phyloP scores from a whole-genome alignment of 768 basidiomycete species.

The Sporobolomyces roseus region DNA sequence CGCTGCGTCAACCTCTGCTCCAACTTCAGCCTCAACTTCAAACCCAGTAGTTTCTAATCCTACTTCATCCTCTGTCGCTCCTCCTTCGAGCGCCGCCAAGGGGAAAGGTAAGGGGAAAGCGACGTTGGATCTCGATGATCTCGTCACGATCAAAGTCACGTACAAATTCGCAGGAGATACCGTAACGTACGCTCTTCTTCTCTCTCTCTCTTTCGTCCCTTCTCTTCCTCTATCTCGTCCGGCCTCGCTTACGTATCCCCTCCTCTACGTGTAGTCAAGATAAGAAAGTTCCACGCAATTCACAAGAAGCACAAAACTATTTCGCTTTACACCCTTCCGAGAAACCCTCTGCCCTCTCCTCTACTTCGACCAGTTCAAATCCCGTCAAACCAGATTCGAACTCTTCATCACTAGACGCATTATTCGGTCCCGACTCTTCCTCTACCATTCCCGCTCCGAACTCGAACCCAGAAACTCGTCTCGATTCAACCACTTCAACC shows the following conservation, averaged over 20 bases:
- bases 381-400: not conserved
- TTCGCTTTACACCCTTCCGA: slow-evolving; percentile 49
- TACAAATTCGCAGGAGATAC: slow-evolving; percentile 75
- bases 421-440: slow-evolving; percentile 20
- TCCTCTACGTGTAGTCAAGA: slow-evolving; percentile 58
- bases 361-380: not conserved
- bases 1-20: slow-evolving; percentile 5
- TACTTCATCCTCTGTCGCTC: not conserved
- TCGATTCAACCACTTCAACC: slow-evolving; percentile 16
- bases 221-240: too few relatives aligned
- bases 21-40: not conserved
- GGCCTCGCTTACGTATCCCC: slow-evolving; percentile 14
- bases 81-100: not conserved
- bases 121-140: slow-evolving; percentile 39
- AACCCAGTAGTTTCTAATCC: not conserved
- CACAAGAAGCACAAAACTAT: slow-evolving; percentile 72
- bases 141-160: slow-evolving; percentile 65
- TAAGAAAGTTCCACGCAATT: slow-evolving; percentile 67
- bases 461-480: not conserved
- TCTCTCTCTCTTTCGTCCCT: not conserved
- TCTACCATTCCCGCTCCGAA: not conserved
- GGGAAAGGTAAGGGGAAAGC: slow-evolving; percentile 15
- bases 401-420: slow-evolving; percentile 13
- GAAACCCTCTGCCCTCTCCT: slow-evolving; percentile 10
- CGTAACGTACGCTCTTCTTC: slow-evolving; percentile 57